These are phyloP conservation scores for Coemansia sp. DNA, from an alignment of 192 early-diverging fungal species.

Conservation along the genomic window DNA sequence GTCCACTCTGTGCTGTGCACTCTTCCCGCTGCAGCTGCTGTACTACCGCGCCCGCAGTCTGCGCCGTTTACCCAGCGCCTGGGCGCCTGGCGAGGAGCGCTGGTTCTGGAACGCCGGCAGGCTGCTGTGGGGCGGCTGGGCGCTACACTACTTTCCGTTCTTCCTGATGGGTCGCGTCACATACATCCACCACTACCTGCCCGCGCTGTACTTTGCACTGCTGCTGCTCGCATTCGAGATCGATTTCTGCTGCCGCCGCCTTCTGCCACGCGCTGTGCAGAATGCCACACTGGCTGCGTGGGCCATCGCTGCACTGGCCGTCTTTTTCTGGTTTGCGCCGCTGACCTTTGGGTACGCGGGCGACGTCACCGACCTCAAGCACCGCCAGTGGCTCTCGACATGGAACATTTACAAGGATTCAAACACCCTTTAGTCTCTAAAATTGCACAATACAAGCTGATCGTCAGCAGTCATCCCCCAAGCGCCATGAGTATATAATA, in stretches of 20 bases:
- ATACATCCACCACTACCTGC: slow-evolving; percentile 97
- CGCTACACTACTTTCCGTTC: slow-evolving; percentile 91
- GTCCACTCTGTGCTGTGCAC: slow-evolving; percentile 43
- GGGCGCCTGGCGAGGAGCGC: slow-evolving; percentile 48
- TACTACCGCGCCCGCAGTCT: slow-evolving; percentile 63
- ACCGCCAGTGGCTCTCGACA: slow-evolving; percentile 42
- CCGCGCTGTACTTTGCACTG: slow-evolving; percentile 84
- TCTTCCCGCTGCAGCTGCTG: slow-evolving; percentile 21
- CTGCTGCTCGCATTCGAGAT: slow-evolving; percentile 69
- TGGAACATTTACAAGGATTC: slow-evolving; percentile 23
- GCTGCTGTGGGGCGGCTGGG: slow-evolving; percentile 84
- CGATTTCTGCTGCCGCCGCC: slow-evolving; percentile 57
- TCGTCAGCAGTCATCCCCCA: no score
- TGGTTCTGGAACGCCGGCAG: slow-evolving; percentile 68
- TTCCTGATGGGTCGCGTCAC: slow-evolving; percentile 95
- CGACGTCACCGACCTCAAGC: slow-evolving; percentile 25
- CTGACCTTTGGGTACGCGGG: slow-evolving; percentile 68
- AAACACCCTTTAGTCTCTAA: slow-evolving; percentile 11
- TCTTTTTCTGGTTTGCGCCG: slow-evolving; percentile 66
- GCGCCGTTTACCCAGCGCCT: slow-evolving; percentile 41
- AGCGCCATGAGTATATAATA: no score
- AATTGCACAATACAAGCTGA: no score
- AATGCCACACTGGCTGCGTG: slow-evolving; percentile 35
- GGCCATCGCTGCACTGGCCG: slow-evolving; percentile 15
- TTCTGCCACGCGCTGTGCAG: slow-evolving; percentile 54